Percentiles rank a stretch among this genome's conserved stretches.
Evolutionary conservation across 1,284 basidiomycete species (phyloP).

Genomic region (Puccinia hordei): DNA sequence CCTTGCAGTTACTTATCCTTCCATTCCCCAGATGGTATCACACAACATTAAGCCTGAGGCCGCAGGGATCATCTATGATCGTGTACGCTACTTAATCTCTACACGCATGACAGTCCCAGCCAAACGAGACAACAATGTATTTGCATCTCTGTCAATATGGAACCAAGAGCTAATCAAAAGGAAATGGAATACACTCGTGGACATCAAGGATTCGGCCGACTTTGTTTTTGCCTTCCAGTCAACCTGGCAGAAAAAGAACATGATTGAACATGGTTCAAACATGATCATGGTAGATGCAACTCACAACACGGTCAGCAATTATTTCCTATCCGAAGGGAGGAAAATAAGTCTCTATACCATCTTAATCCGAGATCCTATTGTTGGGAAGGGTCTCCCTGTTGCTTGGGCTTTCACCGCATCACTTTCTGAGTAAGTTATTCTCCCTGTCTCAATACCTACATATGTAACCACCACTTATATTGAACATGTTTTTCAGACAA

Average conservation of each 20-base stretch:
- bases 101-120: not conserved
- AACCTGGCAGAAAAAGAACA: not conserved
- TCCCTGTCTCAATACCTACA: not conserved
- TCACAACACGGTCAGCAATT: conserved; percentile 6
- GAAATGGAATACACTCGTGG: not conserved
- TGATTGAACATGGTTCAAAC: not conserved
- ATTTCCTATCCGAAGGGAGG: not conserved
- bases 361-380: not conserved
- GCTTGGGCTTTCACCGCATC: not conserved
- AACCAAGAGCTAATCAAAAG: not conserved
- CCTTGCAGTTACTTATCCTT: not conserved
- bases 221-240: conserved; percentile 6
- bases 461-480: not conserved
- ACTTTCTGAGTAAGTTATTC: not conserved
- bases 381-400: not conserved
- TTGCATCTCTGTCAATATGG: not conserved
- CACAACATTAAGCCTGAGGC: not conserved
- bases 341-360: not conserved
- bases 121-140: not conserved
- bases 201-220: not conserved
- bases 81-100: not conserved
- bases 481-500: not conserved
- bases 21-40: not conserved
- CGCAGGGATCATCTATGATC: not conserved
- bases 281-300: not conserved